phyloP scores from a whole-genome alignment of 129 eudicot genomes.

The Centaurea solstitialis region DNA sequence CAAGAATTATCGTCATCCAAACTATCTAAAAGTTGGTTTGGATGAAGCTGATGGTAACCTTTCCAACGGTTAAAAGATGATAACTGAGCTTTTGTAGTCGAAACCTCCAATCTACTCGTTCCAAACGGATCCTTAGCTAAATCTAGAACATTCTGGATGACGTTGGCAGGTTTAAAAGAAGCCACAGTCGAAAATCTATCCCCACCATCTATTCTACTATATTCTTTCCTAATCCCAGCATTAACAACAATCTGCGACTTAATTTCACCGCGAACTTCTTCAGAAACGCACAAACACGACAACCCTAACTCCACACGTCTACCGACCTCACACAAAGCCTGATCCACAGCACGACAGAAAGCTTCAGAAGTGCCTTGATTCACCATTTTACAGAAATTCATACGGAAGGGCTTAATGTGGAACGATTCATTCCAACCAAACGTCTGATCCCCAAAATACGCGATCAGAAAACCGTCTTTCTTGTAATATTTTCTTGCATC shows the following conservation, averaged over 20 bases:
- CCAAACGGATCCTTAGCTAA: slow-evolving; percentile 53
- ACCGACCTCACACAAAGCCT: slow-evolving; percentile 63
- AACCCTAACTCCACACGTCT: slow-evolving; percentile 74
- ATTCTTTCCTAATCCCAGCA: slow-evolving; percentile 54
- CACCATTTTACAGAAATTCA: slow-evolving; percentile 49
- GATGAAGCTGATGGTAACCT: slow-evolving; percentile 52
- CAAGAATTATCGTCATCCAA: slow-evolving; percentile 14
- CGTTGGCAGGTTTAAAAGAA: slow-evolving; percentile 52
- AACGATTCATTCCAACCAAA: slow-evolving; percentile 64
- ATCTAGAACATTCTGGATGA: slow-evolving; percentile 35
- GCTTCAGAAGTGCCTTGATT: slow-evolving; percentile 48
- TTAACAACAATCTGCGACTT: slow-evolving; percentile 42
- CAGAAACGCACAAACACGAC: slow-evolving; percentile 53
- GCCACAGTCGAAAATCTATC: slow-evolving; percentile 46
- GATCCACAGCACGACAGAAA: slow-evolving; percentile 54
- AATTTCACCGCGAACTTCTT: slow-evolving; percentile 23
- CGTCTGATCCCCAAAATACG: slow-evolving; percentile 71
- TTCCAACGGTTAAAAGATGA: slow-evolving; percentile 72
- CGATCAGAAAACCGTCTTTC: slow-evolving; percentile 47
- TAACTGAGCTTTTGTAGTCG: slow-evolving; percentile 47
- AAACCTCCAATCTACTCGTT: slow-evolving; percentile 38
- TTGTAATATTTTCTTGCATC: slow-evolving; percentile 46
- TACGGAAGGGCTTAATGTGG: slow-evolving; percentile 56
- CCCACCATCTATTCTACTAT: slow-evolving; percentile 49
- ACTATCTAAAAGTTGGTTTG: slow-evolving; percentile 30